phyloP scores from a whole-genome alignment of 768 basidiomycete genomes.

The Phylloporus sp. region DNA sequence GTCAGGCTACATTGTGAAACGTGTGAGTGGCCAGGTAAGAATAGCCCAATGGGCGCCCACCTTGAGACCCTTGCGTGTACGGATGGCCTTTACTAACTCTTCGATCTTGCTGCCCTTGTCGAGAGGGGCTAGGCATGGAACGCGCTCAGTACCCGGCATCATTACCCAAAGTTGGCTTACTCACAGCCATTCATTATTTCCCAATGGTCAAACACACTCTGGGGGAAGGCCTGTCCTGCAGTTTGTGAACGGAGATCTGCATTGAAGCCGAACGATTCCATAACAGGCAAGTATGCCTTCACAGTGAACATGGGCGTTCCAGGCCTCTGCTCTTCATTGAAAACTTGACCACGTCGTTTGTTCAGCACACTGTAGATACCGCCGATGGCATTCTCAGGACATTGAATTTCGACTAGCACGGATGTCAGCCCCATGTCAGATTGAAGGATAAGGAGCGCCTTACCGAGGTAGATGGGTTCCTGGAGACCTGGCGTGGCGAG shows the following conservation, averaged over 20 bases:
- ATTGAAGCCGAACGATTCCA: conserved; percentile 96
- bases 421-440: conserved; percentile 10
- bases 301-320: conserved; percentile 99
- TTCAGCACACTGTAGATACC: conserved; percentile 94
- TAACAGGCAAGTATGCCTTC: conserved; percentile 92
- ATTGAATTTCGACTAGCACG: conserved; percentile 86
- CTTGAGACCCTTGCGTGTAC: conserved; percentile 94
- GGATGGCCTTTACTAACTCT: conserved; percentile 74
- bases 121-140: conserved; percentile 46
- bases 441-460: conserved; percentile 8
- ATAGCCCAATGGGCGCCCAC: conserved; percentile 30
- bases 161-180: conserved; percentile 25
- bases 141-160: not conserved
- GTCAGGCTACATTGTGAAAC: conserved; percentile 56
- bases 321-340: conserved; percentile 92
- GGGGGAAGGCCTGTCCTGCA: conserved; percentile 97
- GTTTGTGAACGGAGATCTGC: conserved; percentile 90
- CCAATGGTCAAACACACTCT: conserved; percentile 92
- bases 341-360: conserved; percentile 97
- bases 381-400: conserved; percentile 95
- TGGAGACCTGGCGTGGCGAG: conserved; percentile 89
- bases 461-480: conserved; percentile 93
- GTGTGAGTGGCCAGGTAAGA: conserved; percentile 6
- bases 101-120: conserved; percentile 93
- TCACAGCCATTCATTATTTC: conserved; percentile 76